phyloP scores from a whole-genome alignment of 2,329 filamentous ascomycete genomes.

The Ophiocordyceps sinensis region DNA sequence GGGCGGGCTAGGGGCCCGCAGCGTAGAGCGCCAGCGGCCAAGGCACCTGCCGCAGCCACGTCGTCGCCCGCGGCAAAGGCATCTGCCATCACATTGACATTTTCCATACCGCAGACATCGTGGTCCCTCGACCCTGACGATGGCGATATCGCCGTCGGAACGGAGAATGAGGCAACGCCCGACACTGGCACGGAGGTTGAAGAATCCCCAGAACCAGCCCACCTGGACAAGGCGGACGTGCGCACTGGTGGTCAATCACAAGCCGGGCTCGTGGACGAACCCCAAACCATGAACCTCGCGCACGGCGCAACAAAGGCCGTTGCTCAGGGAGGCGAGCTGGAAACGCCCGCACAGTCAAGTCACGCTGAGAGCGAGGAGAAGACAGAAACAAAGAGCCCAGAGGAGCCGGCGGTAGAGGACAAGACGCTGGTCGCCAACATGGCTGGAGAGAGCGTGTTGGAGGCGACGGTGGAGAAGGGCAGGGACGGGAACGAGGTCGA shows the following conservation, averaged over 20 bases:
- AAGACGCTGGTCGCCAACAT: slow-evolving; percentile 26
- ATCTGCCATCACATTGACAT: slow-evolving; percentile 23
- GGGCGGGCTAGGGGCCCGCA: slow-evolving; percentile 78
- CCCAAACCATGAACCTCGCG: not conserved
- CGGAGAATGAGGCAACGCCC: slow-evolving; percentile 5
- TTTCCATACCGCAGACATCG: slow-evolving; percentile 31
- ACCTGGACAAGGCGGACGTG: not conserved
- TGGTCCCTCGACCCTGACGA: slow-evolving; percentile 39
- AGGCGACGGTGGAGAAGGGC: slow-evolving; percentile 21
- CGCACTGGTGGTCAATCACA: not conserved
- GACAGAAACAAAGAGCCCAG: not conserved
- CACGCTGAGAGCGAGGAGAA: not conserved
- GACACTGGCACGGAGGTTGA: slow-evolving; percentile 3
- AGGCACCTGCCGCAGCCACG: slow-evolving; percentile 17
- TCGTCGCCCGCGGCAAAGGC: slow-evolving; percentile 8
- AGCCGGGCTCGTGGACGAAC: not conserved
- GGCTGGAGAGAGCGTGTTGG: slow-evolving; percentile 28
- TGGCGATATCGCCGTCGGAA: slow-evolving; percentile 21
- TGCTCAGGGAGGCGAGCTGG: not conserved
- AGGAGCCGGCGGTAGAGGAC: slow-evolving; percentile 7
- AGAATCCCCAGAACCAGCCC: not conserved
- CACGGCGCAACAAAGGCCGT: not conserved
- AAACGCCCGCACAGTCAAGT: not conserved
- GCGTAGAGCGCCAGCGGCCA: slow-evolving; percentile 49
- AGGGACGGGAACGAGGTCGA: slow-evolving; percentile 17